These are phyloP conservation scores for Tarenaya hassleriana DNA, from an alignment of 345 rosid genomes.

Conservation along the genomic window DNA sequence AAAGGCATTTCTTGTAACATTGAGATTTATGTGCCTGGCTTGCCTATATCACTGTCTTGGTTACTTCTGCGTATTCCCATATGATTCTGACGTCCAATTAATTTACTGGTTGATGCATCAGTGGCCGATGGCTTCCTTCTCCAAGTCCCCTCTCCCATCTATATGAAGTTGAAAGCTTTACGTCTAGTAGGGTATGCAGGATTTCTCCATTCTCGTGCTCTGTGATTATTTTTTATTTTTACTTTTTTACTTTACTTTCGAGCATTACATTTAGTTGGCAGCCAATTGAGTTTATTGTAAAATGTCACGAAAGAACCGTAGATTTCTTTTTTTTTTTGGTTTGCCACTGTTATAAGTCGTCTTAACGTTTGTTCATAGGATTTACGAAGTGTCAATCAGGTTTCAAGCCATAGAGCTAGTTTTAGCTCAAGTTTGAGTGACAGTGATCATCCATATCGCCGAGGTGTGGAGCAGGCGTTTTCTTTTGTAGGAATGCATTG, in stretches of 20 bases:
- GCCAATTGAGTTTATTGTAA: neutral
- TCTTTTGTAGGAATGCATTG: conserved; percentile 98
- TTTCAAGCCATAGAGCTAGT: conserved; percentile 71
- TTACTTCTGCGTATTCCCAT: conserved; percentile 32
- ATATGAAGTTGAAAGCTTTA: conserved; percentile 72
- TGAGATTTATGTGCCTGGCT: too few species aligned
- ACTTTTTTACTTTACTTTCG: neutral
- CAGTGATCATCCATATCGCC: conserved; percentile 45
- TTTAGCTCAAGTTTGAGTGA: conserved; percentile 79
- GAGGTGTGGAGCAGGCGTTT: conserved; percentile 68
- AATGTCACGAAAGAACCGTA: neutral
- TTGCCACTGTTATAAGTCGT: conserved; percentile 10
- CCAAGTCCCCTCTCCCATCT: conserved; percentile 54
- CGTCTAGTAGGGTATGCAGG: conserved; percentile 63
- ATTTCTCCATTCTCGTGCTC: neutral
- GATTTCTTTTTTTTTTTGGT: neutral
- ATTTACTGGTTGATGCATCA: conserved; percentile 88
- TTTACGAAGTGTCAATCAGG: conserved; percentile 46
- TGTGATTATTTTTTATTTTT: too few species aligned
- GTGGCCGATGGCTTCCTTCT: conserved; percentile 83
- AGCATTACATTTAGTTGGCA: neutral
- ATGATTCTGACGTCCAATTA: conserved; percentile 76
- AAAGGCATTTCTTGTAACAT: too few species aligned
- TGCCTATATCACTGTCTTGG: neutral
- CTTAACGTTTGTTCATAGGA: conserved; percentile 45